Evolutionary conservation across 148 eudicot genomes (phyloP).

Genomic region (Rhododendron ferrugineum): DNA sequence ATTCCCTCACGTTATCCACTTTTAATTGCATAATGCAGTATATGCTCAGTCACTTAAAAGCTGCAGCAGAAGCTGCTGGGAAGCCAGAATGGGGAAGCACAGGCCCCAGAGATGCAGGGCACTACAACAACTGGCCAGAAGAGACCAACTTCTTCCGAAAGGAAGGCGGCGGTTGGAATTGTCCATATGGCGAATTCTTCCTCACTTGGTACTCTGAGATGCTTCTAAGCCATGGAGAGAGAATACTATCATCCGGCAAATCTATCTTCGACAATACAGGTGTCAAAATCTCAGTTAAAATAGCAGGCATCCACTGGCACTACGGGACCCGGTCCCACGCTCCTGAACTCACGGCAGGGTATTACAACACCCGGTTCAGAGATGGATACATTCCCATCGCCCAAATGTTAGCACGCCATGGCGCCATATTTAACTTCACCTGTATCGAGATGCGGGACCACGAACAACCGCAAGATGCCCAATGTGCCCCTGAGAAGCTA

Average conservation of each 20-base stretch:
- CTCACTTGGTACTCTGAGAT: constrained; percentile 87
- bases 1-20: not conserved
- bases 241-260: constrained; percentile 54
- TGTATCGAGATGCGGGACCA: constrained; percentile 95
- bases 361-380: constrained; percentile 78
- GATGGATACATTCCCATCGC: constrained; percentile 94
- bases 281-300: constrained; percentile 77
- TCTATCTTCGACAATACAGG: constrained; percentile 40
- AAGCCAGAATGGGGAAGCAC: constrained; percentile 92
- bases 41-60: constrained; percentile 75
- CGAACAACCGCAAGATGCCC: constrained; percentile 94
- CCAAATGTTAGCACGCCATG: constrained; percentile 73
- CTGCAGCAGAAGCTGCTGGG: constrained; percentile 77
- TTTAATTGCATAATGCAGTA: constrained; percentile 35
- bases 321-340: constrained; percentile 92
- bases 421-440: constrained; percentile 85
- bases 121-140: constrained; percentile 97
- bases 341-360: constrained; percentile 95
- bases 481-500: constrained; percentile 84
- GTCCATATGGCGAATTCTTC: constrained; percentile 84
- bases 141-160: constrained; percentile 80
- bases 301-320: constrained; percentile 98
- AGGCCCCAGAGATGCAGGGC: constrained; percentile 89
- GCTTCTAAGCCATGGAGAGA: constrained; percentile 81
- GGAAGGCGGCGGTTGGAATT: constrained; percentile 78